Base-by-base conservation (phyloP, 768 basidiomycete species). In the Tulasnella sp. region DNA sequence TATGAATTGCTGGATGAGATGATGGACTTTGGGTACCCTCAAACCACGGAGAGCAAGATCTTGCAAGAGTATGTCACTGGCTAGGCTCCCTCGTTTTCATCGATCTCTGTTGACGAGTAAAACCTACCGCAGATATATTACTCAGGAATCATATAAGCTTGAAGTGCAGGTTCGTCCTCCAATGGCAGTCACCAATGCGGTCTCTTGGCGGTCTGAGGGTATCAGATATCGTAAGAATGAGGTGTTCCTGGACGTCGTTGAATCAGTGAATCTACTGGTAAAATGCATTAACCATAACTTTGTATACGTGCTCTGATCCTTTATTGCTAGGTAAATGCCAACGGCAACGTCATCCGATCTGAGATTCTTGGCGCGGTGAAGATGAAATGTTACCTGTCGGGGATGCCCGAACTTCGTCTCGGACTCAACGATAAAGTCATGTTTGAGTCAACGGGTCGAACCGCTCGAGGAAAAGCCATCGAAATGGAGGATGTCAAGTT, bases 401-500 rank as follows among this genome's bases (percentile, higher is more conserved):
- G 95, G n/a, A 99, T 98, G 95, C 95, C 95, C 15, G 95, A 99
- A 63, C 72, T 98, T 40, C 75, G 93, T 53, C 67, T 99, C 25
- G 95, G 93, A 2, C 71, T 99, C 51, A 99, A 99, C 66, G 93
- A 99, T 70, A 98, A 98, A 67, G 91, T 96, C 65, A 98, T 99
- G 93, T 96, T 98, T 60, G 95, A 99, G 66, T 87, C 74, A 61
- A 96, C 93, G 2, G 93, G 93, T 16, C 75, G 95, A 59, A 89
- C 89, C 20, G 81, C 90, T 0, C 79, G 93, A 10, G 93, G 93
- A 10, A 99, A 98, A 67, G 83, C 95, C 2, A 95, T 99, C 58
- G 95, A 99, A 68, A 95, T 99, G 86, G 95, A 99, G 65, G 95
- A 98, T 61, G 89, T 96, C 70, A 96, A 96, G 65, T 99, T 99